Evolutionary conservation across 768 basidiomycete species (phyloP), one percentile per base, ranked within the genome.

Genomic region (Chiua virens): DNA sequence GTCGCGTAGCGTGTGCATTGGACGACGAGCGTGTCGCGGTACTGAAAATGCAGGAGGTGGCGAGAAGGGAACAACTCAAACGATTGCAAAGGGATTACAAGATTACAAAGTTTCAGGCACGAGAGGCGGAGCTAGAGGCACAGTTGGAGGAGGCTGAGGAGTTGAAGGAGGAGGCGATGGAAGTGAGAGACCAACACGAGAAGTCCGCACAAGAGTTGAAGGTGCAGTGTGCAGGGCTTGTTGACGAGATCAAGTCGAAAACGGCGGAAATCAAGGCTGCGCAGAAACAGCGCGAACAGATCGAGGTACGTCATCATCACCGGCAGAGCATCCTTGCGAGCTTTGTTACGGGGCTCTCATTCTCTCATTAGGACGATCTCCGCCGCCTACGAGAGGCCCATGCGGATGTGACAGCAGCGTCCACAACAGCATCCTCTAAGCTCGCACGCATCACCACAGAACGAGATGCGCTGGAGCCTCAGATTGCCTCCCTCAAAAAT

Each of bases 61-160:
- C 75, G 41, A 73, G 86, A 55, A 68, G 68, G 54, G 86, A 88
- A 70, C 82, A 80, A 47, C 58, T 87, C 30, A 74, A 79, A 45
- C 68, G 79, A 40, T 56, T 86, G 34, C 83, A 85, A 60, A 72
- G 87, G 49, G 88, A 92, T 52, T 81, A 74, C 60, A 79, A 79
- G 62, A 77, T 90, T 45, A 79, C 76, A n/a, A 76, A 81, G 68
- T 89, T 87, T 59, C 83, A 85, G 65, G 75, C 75, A 18, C 74
- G 75, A 44, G 87, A 89, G 57, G 71, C 73, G 14, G 83, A 84
- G 56, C 67, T 87, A 41, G 82, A 87, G 58, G 63, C 68, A 37
- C 76, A 73, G 53, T 65, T 87, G 9, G 73, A 69, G 21, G 74
- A 79, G 34, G 59, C 83, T n/a, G 78, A 84, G 63, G 78, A 78